These are phyloP conservation scores for Platanus orientalis DNA, from an alignment of 164 flowering plant genomes.

Conservation along the genomic window DNA sequence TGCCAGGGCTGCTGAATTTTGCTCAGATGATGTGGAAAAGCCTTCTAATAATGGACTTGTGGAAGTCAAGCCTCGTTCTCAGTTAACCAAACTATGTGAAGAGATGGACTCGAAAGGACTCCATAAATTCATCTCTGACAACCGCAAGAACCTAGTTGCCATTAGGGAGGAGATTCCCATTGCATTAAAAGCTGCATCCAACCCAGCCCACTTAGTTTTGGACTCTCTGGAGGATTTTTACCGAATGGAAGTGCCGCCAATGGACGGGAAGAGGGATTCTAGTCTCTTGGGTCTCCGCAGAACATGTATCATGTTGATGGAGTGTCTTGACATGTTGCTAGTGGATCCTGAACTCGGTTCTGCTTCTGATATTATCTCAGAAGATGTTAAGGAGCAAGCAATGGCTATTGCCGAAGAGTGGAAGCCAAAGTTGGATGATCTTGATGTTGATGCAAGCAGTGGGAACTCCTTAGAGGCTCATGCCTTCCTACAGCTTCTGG, in stretches of 20 bases:
- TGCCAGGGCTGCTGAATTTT: conserved; percentile 29
- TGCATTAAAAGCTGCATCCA: conserved; percentile 65
- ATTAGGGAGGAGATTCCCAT: conserved; percentile 78
- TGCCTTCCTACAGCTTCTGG: conserved; percentile 90
- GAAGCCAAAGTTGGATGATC: conserved; percentile 83
- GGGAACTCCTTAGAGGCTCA: conserved; percentile 97
- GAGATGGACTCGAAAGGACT: conserved; percentile 82
- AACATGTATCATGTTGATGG: conserved; percentile 95
- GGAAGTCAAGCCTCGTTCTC: conserved; percentile 52
- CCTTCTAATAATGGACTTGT: conserved; percentile 29
- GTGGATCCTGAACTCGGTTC: conserved; percentile 28
- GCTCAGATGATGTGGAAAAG: conserved; percentile 25
- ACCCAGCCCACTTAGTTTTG: conserved; percentile 68
- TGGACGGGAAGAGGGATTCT: conserved; percentile 79
- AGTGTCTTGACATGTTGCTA: conserved; percentile 61
- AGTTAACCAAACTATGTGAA: conserved; percentile 65
- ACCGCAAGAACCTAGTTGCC: conserved; percentile 80
- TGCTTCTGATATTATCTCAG: conserved; percentile 44
- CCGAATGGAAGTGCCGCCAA: conserved; percentile 34
- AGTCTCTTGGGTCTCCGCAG: conserved; percentile 72
- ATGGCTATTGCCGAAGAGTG: conserved; percentile 77
- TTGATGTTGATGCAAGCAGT: conserved; percentile 72
- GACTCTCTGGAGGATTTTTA: conserved; percentile 77
- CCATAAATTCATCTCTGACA: conserved; percentile 87
- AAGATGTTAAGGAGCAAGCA: conserved; percentile 58